Conservation (phyloP, 2,329 filamentous ascomycete species). For the Colletotrichum sp. region DNA sequence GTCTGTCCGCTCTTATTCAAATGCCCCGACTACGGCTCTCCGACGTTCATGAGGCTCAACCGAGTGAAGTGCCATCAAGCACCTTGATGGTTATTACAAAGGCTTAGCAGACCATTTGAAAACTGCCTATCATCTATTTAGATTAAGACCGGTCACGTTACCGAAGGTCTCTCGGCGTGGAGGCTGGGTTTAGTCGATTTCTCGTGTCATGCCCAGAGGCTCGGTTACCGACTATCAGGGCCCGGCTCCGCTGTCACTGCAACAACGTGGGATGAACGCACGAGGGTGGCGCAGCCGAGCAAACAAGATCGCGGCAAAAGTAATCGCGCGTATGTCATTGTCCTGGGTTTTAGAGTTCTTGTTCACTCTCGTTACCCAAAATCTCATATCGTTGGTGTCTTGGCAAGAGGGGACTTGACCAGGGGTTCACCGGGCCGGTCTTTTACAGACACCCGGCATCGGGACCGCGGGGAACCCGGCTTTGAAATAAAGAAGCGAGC, state of each 20-base stretch:
- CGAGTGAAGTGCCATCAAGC: neutral
- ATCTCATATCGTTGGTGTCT: slow-evolving; percentile 1
- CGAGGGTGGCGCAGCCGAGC: neutral
- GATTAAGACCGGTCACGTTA: neutral
- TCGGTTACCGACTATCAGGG: neutral
- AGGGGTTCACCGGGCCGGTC: neutral
- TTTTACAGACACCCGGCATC: neutral
- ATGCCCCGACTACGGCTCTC: neutral
- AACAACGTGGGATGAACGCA: neutral
- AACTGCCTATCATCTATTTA: neutral
- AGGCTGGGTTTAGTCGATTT: neutral
- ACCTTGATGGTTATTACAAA: neutral
- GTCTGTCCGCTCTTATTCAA: neutral
- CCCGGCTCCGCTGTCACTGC: neutral
- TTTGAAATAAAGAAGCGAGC: neutral
- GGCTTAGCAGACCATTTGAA: neutral
- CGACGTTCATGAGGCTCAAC: neutral
- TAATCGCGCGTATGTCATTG: slow-evolving; percentile 2
- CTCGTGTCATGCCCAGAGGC: neutral
- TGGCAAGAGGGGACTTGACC: neutral
- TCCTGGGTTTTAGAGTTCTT: neutral
- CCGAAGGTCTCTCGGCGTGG: neutral
- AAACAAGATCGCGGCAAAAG: neutral
- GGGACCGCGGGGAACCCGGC: slow-evolving; percentile 3
- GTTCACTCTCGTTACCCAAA: neutral